Evolutionary conservation across 1,139 yeast species (phyloP).

Genomic region (Candida tetrigidarum): DNA sequence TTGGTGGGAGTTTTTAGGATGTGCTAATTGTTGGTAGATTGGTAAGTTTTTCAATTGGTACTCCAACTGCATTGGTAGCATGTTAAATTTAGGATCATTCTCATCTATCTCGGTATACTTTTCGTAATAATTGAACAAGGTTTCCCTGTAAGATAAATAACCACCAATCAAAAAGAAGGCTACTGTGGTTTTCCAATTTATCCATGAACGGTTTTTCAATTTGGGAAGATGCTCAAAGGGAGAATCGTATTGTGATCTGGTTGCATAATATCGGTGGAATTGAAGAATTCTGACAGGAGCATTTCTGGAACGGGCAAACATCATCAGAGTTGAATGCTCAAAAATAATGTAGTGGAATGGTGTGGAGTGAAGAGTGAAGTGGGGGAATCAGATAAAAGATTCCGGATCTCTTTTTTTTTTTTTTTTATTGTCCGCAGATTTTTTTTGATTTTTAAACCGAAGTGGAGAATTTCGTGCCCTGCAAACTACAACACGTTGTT

Average conservation of each 20-base stretch:
- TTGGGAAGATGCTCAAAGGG: slow-evolving; percentile 40
- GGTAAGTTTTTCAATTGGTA: slow-evolving; percentile 54
- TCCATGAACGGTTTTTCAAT: slow-evolving; percentile 26
- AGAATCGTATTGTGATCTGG: slow-evolving; percentile 37
- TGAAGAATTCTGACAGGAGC: background rate
- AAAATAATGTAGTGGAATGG: no score
- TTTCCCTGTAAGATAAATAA: slow-evolving; percentile 38
- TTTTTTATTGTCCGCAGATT: background rate
- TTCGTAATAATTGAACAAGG: slow-evolving; percentile 37
- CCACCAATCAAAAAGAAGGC: slow-evolving; percentile 34
- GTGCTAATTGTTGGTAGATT: slow-evolving; percentile 51
- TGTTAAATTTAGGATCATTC: slow-evolving; percentile 19
- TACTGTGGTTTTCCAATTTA: slow-evolving; percentile 37
- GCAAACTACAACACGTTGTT: background rate
- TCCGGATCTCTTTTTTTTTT: background rate
- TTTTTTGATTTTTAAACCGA: no score
- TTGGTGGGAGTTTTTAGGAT: slow-evolving; percentile 39
- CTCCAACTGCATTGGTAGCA: slow-evolving; percentile 39
- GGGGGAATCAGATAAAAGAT: background rate
- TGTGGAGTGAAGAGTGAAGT: background rate
- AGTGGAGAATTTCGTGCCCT: background rate
- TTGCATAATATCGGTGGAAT: slow-evolving; percentile 23
- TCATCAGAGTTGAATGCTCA: background rate
- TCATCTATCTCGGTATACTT: slow-evolving; percentile 32
- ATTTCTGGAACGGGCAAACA: background rate